Evolutionary conservation across 805 yeast genomes (phyloP), one percentile per base, ranked within the genome.

Genomic region (Zygosaccharomyces gambellarensis): DNA sequence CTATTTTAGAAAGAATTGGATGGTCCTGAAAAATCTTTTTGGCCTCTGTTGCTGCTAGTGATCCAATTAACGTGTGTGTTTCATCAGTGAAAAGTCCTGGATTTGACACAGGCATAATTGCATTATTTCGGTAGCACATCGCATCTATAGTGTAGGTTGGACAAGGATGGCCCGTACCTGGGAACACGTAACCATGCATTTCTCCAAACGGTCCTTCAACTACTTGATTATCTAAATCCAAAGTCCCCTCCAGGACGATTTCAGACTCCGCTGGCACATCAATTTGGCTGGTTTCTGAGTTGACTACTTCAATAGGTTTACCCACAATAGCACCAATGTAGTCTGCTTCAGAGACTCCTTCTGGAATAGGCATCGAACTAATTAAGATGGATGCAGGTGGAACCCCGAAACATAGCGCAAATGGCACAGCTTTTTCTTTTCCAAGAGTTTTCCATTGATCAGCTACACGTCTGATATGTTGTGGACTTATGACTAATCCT

Each of bases 161-260:
- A 48, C 63, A 59, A n/a, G 57, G 58, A 46, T 59, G 63, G n/a
- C 50, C 54, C 11, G 54, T 50, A 8, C 59, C 61, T 9, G 47
- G 52, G 36, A 62, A 62, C 12, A 52, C 54, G 46, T 63, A 63
- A n/a, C 67, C 67, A 45, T 61, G 67, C 65, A 61, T 60, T 30
- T 63, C 68, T 22, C 68, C 67, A 50, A 63, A 62, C n/a, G 67
- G 68, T 28, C 67, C 68, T 42, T 63, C 68, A 2, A 47, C 43
- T 17, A 41, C 50, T 31, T 50, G 28, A 11, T 56, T 46, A 27
- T 56, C 50, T 22, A 60, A 39, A 22, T 58, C 43, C 23, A 63
- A 48, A 22, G 56, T 53, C 8, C 66, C 66, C 45, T 63, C 67
- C 22, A 63, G 47, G 12, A 63, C 64, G 21, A 62, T 61, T 43